Conservation (phyloP, 164 flowering plant genomes). For the Amborella trichopoda region DNA sequence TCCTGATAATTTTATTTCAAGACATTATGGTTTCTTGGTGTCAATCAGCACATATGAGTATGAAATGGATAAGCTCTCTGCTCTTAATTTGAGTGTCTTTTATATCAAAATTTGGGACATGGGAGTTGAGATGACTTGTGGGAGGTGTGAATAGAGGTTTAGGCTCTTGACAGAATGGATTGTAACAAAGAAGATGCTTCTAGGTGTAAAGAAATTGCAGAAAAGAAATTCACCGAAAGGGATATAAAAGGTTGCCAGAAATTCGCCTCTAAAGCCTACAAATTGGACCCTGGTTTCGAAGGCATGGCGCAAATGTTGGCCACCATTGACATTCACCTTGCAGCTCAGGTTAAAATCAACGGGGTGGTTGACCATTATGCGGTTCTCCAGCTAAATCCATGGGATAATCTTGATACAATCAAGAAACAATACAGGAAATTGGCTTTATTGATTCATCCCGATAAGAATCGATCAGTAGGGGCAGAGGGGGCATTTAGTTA, state of each 20-base stretch:
- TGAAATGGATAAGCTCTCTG: too few species aligned
- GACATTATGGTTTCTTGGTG: too few species aligned
- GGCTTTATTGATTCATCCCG: conserved; percentile 84
- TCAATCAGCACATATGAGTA: too few species aligned
- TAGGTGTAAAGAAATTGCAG: conserved; percentile 41
- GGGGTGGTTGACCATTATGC: conserved; percentile 57
- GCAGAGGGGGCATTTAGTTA: conserved; percentile 88
- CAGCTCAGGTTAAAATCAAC: conserved; percentile 19
- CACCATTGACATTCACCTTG: conserved; percentile 31
- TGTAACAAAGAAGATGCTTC: conserved; percentile 42
- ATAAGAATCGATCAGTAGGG: conserved; percentile 79
- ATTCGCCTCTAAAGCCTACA: conserved; percentile 63
- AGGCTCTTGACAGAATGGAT: too few species aligned
- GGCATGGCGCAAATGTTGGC: conserved; percentile 40
- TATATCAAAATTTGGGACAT: too few species aligned
- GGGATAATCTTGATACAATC: conserved; percentile 57
- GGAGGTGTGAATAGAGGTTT: too few species aligned
- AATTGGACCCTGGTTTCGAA: conserved; percentile 38
- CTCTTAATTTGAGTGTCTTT: too few species aligned
- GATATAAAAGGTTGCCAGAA: conserved; percentile 31
- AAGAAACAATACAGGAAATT: conserved; percentile 69
- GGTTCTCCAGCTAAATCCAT: conserved; percentile 53
- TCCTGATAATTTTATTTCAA: too few species aligned
- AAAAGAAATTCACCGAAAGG: conserved; percentile 17
- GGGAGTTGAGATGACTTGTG: too few species aligned